Conservation (phyloP, 176 grass and related monocot species). For the Phoenix roebelenii region DNA sequence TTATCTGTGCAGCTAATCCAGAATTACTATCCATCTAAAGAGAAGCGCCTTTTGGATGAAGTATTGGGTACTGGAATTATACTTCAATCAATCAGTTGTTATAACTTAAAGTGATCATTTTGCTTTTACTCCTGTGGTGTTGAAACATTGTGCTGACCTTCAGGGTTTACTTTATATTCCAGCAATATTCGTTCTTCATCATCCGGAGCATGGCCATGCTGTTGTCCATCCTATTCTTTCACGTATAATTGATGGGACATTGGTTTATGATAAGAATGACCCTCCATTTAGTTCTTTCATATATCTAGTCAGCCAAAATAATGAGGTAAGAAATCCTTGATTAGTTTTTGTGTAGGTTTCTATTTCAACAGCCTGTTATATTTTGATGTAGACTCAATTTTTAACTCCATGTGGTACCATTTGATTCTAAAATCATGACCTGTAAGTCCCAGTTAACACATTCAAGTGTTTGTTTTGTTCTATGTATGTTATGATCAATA, state of each 20-base stretch:
- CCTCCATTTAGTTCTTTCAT: conserved; percentile 90
- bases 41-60: conserved; percentile 86
- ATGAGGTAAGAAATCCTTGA: conserved; percentile 51
- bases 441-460: too few species aligned
- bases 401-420: too few species aligned
- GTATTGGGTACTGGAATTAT: conserved; percentile 64
- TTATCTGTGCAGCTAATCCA: conserved; percentile 79
- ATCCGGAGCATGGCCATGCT: conserved; percentile 94
- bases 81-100: not conserved
- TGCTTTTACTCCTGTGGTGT: not conserved
- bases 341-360: too few species aligned
- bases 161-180: conserved; percentile 20
- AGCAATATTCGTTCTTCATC: conserved; percentile 98
- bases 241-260: conserved; percentile 85
- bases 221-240: conserved; percentile 97
- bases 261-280: conserved; percentile 73
- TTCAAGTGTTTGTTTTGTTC: too few species aligned
- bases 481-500: not conserved
- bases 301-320: conserved; percentile 84
- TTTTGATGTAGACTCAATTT: too few species aligned
- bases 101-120: too few species aligned
- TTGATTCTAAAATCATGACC: too few species aligned
- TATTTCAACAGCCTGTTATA: too few species aligned
- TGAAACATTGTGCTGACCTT: conserved; percentile 8
- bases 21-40: conserved; percentile 91